phyloP scores from a whole-genome alignment of 2,329 filamentous ascomycete genomes.

The Colletotrichum higginsianum region DNA sequence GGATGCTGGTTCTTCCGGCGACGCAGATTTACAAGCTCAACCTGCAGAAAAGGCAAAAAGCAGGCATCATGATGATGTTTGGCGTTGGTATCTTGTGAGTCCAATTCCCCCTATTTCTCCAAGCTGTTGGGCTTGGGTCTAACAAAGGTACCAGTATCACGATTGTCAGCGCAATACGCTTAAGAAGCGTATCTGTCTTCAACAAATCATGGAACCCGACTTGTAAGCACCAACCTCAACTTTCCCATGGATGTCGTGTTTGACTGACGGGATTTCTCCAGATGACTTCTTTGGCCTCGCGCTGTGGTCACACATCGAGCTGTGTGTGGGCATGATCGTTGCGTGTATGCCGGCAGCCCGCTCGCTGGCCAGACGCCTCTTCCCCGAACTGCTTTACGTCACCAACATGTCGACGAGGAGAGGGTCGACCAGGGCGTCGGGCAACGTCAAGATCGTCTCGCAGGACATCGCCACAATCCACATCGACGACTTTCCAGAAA shows the following conservation, averaged over 20 bases:
- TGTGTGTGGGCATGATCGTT: conserved; percentile 26
- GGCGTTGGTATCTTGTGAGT: conserved; percentile 35
- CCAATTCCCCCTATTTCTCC: accelerated
- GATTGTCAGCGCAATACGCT: conserved; percentile 23
- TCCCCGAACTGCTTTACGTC: conserved; percentile 31
- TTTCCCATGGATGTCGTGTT: conserved; percentile 51
- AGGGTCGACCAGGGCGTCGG: conserved; percentile 27
- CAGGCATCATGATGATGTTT: conserved; percentile 37
- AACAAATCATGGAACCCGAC: conserved; percentile 39
- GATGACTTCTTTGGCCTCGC: conserved; percentile 50
- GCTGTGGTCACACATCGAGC: conserved; percentile 45
- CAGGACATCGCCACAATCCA: conserved; percentile 26
- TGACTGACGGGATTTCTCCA: conserved; percentile 53
- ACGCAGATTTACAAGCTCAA: conserved; percentile 39
- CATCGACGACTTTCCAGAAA: conserved; percentile 6
- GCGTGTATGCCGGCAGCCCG: conserved; percentile 39
- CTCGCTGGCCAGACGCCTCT: conserved; percentile 19
- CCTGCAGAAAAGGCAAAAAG: conserved; percentile 35
- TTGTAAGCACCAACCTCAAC: conserved; percentile 51
- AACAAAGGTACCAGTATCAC: conserved; percentile 8
- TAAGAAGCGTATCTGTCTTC: conserved; percentile 18
- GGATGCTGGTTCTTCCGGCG: conserved; percentile 30
- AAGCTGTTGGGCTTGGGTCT: neutral
- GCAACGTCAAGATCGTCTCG: conserved; percentile 35
- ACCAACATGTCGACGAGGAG: conserved; percentile 12